Conservation (phyloP, 1,284 basidiomycete species). For the Fomitopsis pinicola region DNA sequence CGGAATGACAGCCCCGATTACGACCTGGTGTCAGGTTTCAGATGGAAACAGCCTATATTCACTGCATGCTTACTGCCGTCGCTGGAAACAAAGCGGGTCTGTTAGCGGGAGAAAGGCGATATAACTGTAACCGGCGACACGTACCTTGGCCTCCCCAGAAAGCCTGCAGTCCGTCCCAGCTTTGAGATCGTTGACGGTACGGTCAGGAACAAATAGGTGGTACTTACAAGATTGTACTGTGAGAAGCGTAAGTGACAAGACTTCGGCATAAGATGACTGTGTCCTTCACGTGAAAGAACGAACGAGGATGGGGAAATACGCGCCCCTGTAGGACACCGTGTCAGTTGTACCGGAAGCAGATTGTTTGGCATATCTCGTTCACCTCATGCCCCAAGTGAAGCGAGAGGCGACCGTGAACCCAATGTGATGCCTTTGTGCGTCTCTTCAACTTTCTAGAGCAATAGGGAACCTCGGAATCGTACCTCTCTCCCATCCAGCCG, state of each 20-base stretch:
- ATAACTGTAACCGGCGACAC: not conserved
- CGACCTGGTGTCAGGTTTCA: not conserved
- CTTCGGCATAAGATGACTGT: not conserved
- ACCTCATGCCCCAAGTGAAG: conserved; percentile 8
- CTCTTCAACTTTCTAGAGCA: not conserved
- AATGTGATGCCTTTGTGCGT: conserved; percentile 3
- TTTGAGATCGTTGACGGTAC: not conserved
- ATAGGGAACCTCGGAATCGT: not conserved
- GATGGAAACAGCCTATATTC: not conserved
- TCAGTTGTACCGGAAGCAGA: too few species aligned
- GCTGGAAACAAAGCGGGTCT: not conserved
- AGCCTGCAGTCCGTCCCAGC: conserved; percentile 7
- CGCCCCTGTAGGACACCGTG: not conserved
- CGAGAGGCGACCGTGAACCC: conserved; percentile 8
- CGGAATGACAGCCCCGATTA: conserved; percentile 4
- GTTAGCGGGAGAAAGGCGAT: not conserved
- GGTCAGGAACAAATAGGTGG: not conserved
- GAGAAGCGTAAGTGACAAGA: too few species aligned
- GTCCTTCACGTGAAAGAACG: conserved; percentile 7
- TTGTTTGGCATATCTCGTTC: too few species aligned
- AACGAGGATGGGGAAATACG: conserved; percentile 7
- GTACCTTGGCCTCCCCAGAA: conserved; percentile 9
- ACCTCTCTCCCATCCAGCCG: conserved; percentile 8
- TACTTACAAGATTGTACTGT: conserved; percentile 6
- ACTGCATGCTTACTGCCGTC: not conserved